These are phyloP conservation scores for Hypoxylon fuscum DNA, from an alignment of 495 filamentous ascomycete species.

Conservation along the genomic window DNA sequence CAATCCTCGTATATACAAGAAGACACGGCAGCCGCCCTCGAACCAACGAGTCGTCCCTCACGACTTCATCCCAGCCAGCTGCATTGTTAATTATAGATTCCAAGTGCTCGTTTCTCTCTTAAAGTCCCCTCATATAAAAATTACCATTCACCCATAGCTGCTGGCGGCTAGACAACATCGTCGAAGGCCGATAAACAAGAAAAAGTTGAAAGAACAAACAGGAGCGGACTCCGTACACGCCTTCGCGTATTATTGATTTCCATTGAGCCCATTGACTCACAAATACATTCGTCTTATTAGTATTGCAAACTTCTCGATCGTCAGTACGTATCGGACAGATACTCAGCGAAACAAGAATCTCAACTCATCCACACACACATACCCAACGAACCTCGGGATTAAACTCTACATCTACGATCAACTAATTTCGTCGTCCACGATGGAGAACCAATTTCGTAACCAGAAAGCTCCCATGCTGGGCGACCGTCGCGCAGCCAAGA, in stretches of 20 bases:
- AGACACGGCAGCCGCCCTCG: conserved; percentile 39
- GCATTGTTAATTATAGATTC: conserved; percentile 36
- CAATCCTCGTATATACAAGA: conserved; percentile 43
- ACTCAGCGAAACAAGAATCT: not conserved
- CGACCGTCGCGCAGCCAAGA: conserved; percentile 44
- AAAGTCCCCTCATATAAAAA: conserved; percentile 24
- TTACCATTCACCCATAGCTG: conserved; percentile 39
- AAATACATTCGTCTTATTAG: not conserved
- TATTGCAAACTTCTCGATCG: not conserved
- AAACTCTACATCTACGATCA: no score
- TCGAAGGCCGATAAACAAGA: conserved; percentile 31
- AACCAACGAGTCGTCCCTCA: conserved; percentile 15
- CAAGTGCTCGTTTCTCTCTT: conserved; percentile 43
- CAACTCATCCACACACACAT: not conserved
- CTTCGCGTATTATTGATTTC: conserved; percentile 17
- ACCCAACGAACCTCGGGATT: no score
- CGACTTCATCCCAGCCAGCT: conserved; percentile 36
- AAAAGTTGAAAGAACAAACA: conserved; percentile 4
- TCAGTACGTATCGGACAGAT: not conserved
- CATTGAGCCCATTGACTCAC: not conserved
- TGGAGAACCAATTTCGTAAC: conserved; percentile 36
- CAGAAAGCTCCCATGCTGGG: conserved; percentile 26
- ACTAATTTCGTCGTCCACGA: no score
- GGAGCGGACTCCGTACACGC: conserved; percentile 5
- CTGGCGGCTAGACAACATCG: conserved; percentile 44